Base-by-base conservation (phyloP, 2,329 filamentous ascomycete genomes). In the Boeremia exigua region DNA sequence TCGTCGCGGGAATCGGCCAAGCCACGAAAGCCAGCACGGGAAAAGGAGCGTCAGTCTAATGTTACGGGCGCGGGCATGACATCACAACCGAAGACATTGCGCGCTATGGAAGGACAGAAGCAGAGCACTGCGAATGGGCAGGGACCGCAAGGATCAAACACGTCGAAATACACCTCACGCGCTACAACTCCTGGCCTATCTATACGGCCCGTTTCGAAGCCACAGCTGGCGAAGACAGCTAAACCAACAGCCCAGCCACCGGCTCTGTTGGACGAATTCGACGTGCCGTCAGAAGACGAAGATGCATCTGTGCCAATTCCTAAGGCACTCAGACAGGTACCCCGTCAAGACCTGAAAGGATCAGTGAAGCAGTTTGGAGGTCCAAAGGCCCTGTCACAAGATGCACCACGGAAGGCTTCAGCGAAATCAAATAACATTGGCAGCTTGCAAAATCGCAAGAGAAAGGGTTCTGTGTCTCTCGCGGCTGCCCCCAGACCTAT, bases 381-480 rank as follows among this genome's bases (percentile, higher is more conserved):
- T 14, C 6, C 37, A 4, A 39, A 29, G 34, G 25, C 17, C 28
- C 32, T 55, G 4, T 17, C 39, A 4, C 15, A 46, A n/a, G 34
- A 42, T 17, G 10, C 23, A 14, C n/a, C 36, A 11, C 63, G 56
- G 8, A 64, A 59, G 27, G 46, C 53, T 2, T 54, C 49, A 1
- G 47, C 44, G 0, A 68, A 70, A 8, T 69, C 71, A 2, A 71
- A 70, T 45, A 63, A 67, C n/a, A 72, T 72, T 7, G 68, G 62
- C 36, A 51, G 61, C 23, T 65, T 66, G 14, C 68, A 66, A 30
- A 74, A 72, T 54, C 68, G 73, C 15, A 75, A 74, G 54, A 61
- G 72, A 37, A 59, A 60, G 28, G 63, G 54, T 4, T 68, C 68
- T 10, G 51, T 61, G 5, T 63, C 61, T 14, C 65, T 64, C 15